Percentiles rank a stretch among this genome's conserved stretches.
These are phyloP conservation scores for Paramecium primaurelia DNA, from an alignment of 73 alveolate species.

Conservation along the genomic window DNA sequence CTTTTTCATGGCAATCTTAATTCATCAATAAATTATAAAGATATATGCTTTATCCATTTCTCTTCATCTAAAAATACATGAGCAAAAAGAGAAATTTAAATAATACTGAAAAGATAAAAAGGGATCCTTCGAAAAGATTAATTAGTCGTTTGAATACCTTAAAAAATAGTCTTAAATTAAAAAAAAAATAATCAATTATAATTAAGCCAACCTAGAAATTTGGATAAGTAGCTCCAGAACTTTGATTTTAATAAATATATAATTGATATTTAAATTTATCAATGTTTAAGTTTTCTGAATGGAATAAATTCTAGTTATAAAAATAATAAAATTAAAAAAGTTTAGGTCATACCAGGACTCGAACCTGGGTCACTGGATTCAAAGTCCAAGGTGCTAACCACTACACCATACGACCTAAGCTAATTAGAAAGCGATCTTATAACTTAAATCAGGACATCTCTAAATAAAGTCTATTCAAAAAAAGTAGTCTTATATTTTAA, in stretches of 20 bases:
- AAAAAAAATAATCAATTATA: not conserved
- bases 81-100: not conserved
- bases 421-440: not conserved
- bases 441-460: not conserved
- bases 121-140: not conserved
- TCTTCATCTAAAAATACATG: not conserved
- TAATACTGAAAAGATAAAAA: not conserved
- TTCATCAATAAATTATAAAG: not conserved
- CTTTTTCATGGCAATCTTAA: not conserved
- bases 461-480: not conserved
- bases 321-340: not conserved
- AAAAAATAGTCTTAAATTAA: not conserved
- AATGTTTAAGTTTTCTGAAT: not conserved
- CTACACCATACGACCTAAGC: constrained; percentile 78
- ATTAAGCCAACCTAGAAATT: not conserved
- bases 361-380: constrained; percentile 85
- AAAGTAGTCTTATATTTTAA: not conserved
- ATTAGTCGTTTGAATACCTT: not conserved
- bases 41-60: not conserved
- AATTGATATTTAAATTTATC: not conserved
- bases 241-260: not conserved
- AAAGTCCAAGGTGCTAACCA: constrained; percentile 86
- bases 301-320: not conserved
- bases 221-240: not conserved
- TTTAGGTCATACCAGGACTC: constrained; percentile 72